Percentiles rank a stretch among this genome's conserved stretches.
phyloP scores from a whole-genome alignment of 1,284 basidiomycete genomes.

The Cutaneotrichosporon dermatis region DNA sequence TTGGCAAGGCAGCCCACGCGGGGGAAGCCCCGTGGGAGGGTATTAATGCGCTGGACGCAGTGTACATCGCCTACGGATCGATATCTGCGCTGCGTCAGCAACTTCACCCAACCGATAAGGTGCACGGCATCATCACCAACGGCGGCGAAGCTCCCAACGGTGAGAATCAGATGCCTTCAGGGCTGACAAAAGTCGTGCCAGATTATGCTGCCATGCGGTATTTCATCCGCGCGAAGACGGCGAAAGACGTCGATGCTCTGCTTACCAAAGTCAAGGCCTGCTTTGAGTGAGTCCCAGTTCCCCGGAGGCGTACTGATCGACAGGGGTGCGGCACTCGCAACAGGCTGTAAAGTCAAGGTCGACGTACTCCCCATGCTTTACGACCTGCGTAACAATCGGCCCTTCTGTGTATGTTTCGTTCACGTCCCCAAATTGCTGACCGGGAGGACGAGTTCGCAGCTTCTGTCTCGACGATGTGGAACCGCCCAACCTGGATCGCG shows the following conservation, averaged over 20 bases:
- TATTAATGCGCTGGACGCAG: conserved; percentile 76
- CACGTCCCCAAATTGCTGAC: no score
- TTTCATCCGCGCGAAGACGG: conserved; percentile 63
- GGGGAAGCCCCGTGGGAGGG: conserved; percentile 59
- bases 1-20: conserved; percentile 64
- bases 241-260: conserved; percentile 55
- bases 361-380: conserved; percentile 51
- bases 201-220: conserved; percentile 67
- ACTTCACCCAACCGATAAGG: conserved; percentile 30
- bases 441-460: not conserved
- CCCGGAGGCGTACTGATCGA: no score
- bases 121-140: conserved; percentile 64
- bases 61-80: conserved; percentile 68
- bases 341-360: conserved; percentile 60
- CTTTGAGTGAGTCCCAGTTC: conserved; percentile 50
- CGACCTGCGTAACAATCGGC: conserved; percentile 52
- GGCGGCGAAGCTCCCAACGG: conserved; percentile 52
- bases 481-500: not conserved
- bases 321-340: conserved; percentile 62
- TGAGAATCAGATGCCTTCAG: no score
- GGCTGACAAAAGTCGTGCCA: conserved; percentile 56
- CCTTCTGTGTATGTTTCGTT: not conserved
- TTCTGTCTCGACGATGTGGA: no score
- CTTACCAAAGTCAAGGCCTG: conserved; percentile 57
- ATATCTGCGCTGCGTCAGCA: conserved; percentile 72